These are phyloP conservation scores for Pterulicium gracile DNA, from an alignment of 1,284 basidiomycete genomes.

Conservation along the genomic window DNA sequence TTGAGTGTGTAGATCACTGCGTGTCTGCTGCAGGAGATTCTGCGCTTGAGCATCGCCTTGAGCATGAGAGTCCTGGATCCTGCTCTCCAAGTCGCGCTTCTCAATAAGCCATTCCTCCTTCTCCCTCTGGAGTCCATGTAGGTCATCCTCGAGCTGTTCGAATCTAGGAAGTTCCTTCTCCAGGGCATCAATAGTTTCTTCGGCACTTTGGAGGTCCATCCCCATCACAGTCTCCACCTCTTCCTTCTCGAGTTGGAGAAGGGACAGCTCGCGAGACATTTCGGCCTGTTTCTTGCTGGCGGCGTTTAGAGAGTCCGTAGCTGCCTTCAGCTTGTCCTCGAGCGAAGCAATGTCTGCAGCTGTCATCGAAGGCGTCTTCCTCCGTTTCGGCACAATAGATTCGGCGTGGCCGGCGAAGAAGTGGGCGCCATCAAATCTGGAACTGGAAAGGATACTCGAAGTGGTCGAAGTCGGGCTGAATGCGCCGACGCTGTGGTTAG, in stretches of 20 bases:
- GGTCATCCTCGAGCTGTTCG: slow-evolving; percentile 38
- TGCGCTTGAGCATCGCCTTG: slow-evolving; percentile 17
- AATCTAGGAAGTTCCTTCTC: slow-evolving; percentile 52
- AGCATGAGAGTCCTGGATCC: slow-evolving; percentile 23
- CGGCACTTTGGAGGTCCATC: slow-evolving; percentile 52
- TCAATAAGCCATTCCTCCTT: slow-evolving; percentile 46
- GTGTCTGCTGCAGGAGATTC: slow-evolving; percentile 23
- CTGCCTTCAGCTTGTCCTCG: slow-evolving; percentile 49
- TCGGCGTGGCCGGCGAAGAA: slow-evolving; percentile 69
- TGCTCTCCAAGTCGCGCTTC: slow-evolving; percentile 30
- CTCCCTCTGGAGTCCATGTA: slow-evolving; percentile 38
- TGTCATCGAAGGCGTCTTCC: slow-evolving; percentile 25
- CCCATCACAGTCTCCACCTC: slow-evolving; percentile 50
- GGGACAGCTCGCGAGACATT: slow-evolving; percentile 46
- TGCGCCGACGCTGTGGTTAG: slow-evolving; percentile 32
- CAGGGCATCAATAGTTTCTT: slow-evolving; percentile 48
- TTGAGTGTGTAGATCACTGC: slow-evolving; percentile 22
- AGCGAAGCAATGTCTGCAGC: slow-evolving; percentile 32
- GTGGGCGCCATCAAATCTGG: slow-evolving; percentile 71
- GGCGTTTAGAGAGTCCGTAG: slow-evolving; percentile 40
- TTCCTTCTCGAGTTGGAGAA: slow-evolving; percentile 51
- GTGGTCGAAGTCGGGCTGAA: slow-evolving; percentile 42
- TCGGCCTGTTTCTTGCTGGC: slow-evolving; percentile 53
- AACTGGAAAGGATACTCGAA: slow-evolving; percentile 28
- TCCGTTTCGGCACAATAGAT: slow-evolving; percentile 39